Percentiles rank a stretch among this genome's conserved stretches.
phyloP scores from a whole-genome alignment of 1,139 yeast species.

The Lodderomyces margitis region DNA sequence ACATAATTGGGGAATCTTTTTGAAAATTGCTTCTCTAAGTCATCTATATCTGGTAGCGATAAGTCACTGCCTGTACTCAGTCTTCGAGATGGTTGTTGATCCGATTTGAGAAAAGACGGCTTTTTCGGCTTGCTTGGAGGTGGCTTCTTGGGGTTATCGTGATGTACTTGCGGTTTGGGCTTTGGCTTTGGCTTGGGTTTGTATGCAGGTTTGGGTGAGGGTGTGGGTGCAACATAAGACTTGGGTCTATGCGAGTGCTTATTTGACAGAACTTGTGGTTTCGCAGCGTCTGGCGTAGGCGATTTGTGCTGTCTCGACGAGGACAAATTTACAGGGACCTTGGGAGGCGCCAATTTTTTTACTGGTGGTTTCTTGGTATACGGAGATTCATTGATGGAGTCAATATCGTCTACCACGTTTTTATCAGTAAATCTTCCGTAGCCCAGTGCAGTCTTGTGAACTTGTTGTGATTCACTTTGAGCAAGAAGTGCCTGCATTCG shows the following conservation, averaged over 20 bases:
- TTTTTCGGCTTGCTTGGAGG: slow-evolving; percentile 65
- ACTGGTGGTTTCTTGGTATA: slow-evolving; percentile 7
- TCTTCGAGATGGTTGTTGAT: slow-evolving; percentile 25
- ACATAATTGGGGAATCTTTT: slow-evolving; percentile 56
- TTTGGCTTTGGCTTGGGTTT: not conserved
- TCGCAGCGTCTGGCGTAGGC: slow-evolving; percentile 1
- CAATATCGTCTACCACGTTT: slow-evolving; percentile 36
- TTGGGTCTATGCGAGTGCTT: not conserved
- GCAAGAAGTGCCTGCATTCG: slow-evolving; percentile 62
- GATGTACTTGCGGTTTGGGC: slow-evolving; percentile 1
- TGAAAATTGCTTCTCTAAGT: slow-evolving; percentile 52
- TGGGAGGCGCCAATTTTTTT: slow-evolving; percentile 26
- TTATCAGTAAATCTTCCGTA: slow-evolving; percentile 67
- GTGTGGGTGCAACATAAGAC: not conserved
- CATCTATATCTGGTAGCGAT: slow-evolving; percentile 55
- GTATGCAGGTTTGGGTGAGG: not conserved
- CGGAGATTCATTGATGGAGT: slow-evolving; percentile 31
- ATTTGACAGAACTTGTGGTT: slow-evolving; percentile 5
- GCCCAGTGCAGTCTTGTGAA: slow-evolving; percentile 65
- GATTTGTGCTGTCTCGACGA: slow-evolving; percentile 11
- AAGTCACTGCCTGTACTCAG: slow-evolving; percentile 41
- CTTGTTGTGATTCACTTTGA: slow-evolving; percentile 45
- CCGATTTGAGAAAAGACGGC: slow-evolving; percentile 52
- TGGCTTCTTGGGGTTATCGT: slow-evolving; percentile 24
- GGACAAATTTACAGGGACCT: slow-evolving; percentile 31